phyloP scores from a whole-genome alignment of 106 monocot species.

The Chionographis japonica region DNA sequence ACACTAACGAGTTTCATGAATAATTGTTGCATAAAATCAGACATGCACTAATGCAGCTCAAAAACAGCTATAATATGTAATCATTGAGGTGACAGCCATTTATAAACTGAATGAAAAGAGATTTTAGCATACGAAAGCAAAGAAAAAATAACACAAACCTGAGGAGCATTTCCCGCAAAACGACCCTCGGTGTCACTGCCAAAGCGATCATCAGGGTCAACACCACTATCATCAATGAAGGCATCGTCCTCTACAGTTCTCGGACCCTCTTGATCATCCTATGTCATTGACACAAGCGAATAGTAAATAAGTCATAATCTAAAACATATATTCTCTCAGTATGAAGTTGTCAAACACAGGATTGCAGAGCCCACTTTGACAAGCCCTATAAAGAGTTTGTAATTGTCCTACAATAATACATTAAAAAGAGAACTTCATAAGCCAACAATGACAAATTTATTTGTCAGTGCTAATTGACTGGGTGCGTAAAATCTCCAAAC shows the following conservation, averaged over 20 bases:
- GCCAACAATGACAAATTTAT: no score
- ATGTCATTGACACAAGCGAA: slow-evolving; percentile 5
- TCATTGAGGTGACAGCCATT: neutral
- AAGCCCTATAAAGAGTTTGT: no score
- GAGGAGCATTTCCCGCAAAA: slow-evolving; percentile 62
- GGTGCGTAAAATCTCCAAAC: no score
- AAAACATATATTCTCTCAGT: neutral
- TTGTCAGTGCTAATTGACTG: no score
- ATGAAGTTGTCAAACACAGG: neutral
- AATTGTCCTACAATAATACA: no score
- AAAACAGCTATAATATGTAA: neutral
- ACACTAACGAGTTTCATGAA: no score
- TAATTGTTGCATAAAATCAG: no score
- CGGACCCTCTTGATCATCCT: slow-evolving; percentile 84
- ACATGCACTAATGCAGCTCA: neutral
- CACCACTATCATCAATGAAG: slow-evolving; percentile 94
- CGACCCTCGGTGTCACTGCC: slow-evolving; percentile 78
- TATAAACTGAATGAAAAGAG: neutral
- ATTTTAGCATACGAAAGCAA: neutral
- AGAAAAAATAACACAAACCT: slow-evolving; percentile 40
- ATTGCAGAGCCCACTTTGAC: no score
- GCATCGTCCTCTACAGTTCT: slow-evolving; percentile 83
- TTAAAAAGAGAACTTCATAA: no score
- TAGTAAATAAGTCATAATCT: neutral
- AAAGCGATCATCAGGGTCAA: slow-evolving; percentile 66